Conservation (phyloP, 257 asterid species). For the Solanum ahanhuiri region DNA sequence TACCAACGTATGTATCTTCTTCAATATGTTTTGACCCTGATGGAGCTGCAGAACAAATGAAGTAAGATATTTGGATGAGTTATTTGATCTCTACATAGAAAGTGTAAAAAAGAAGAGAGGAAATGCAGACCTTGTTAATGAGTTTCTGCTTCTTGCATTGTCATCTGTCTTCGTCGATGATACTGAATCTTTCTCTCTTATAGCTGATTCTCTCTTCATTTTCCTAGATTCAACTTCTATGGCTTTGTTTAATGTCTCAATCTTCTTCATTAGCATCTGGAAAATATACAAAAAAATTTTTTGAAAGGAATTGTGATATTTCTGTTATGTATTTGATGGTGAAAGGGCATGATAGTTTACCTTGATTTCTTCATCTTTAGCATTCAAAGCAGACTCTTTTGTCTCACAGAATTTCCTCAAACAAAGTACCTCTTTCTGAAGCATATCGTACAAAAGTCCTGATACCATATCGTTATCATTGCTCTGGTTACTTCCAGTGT, state of each 20-base stretch:
- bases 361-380: conserved; percentile 79
- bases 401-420: conserved; percentile 56
- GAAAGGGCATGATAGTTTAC: conserved; percentile 11
- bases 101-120: neutral
- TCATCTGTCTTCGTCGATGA: conserved; percentile 21
- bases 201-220: conserved; percentile 57
- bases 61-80: neutral
- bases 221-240: conserved; percentile 53
- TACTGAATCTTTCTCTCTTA: conserved; percentile 38
- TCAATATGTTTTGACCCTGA: too few relatives aligned
- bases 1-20: too few relatives aligned
- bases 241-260: conserved; percentile 54
- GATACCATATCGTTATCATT: conserved; percentile 55
- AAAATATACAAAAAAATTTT: neutral
- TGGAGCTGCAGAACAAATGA: neutral
- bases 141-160: conserved; percentile 26
- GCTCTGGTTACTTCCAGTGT: neutral
- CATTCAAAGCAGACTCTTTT: conserved; percentile 40
- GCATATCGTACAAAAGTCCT: conserved; percentile 68
- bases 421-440: conserved; percentile 76
- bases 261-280: conserved; percentile 63
- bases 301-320: neutral
- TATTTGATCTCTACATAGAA: neutral
- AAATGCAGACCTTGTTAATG: conserved; percentile 35
- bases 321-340: neutral